Evolutionary conservation across 2,329 filamentous ascomycete genomes (phyloP), one percentile per base, ranked within the genome.

Genomic region (Alternaria postmessia): DNA sequence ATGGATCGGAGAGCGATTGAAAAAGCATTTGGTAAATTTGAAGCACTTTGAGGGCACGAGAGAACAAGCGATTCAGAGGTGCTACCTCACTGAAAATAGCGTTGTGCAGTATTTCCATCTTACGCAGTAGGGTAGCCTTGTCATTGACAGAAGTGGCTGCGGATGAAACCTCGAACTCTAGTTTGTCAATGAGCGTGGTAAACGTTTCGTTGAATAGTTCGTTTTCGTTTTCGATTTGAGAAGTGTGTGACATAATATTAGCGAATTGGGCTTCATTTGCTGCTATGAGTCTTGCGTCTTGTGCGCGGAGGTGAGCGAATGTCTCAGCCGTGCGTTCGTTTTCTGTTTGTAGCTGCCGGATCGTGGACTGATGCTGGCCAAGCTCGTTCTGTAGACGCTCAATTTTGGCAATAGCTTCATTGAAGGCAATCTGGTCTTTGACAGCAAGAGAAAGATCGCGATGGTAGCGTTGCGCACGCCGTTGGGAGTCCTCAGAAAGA

Each of bases 401-500:
- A 4, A 64, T 59, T 18, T 63, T 66, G 12, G 53, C 47, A 5
- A 38, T 20, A 16, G 53, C 38, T 9, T 57, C 51, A 8, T 49
- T 43, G 44, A 48, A 49, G 7, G 47, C 48, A 4, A 51, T 14
- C n/a, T 63, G 55, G 12, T 51, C 52, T 18, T 44, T 56, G 11
- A 54, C 20, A n/a, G 53, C 49, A 7, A 55, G 47, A 4, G 48
- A n/a, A 7, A 67, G 46, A 36, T 61, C 63, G 6, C 46, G 47
- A 24, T 65, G 61, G 24, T 67, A 66, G 12, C 63, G 66, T 30
- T 64, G 52, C 4, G 61, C 60, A 26, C 65, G 68, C 6, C 60
- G 20, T 2, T 18, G 22, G 4, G 62, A 48, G 18, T 64, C 48
- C 5, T 66, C 53, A 2, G 51, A 42, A 26, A 63, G 54, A 9